Base-by-base conservation (phyloP, 1,139 yeast species). In the Pichia sp. region DNA sequence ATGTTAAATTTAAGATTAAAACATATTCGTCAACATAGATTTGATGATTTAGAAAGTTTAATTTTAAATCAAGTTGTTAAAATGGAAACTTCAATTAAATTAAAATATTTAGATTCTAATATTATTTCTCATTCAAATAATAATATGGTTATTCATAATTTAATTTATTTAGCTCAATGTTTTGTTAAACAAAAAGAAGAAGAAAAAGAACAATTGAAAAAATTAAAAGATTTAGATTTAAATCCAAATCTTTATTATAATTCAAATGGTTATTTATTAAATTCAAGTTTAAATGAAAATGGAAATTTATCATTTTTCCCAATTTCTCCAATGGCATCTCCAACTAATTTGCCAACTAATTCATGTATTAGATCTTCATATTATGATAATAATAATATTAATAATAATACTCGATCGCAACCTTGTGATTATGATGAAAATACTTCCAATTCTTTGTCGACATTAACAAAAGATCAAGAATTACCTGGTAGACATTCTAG, bases 271-370 rank as follows among this genome's bases (percentile, higher is more conserved):
- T 44, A 49, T 31, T 30, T 46, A 23, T 30, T 39, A 9, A 40
- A 31, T 28, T 48, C 33, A 44, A 40, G 30, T 28, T 48, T 34
- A 44, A 48, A 26, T 9, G 45, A 42, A n/a, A 48, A 37, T 35
- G 36, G 42, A 9, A 45, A 50, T 51, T 26, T 42, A 24, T 35
- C 45, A 2, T 41, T 36, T 26, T 40, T 48, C 20, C 62, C 62
- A 12, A 48, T 55, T 26, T 58, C 64, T 28, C 62, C 63, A 41
- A 48, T 54, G 42, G 51, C 61, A 8, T 60, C 64, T 3, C 63
- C 64, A 11, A 51, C 45, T 9, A 41, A 39, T 38, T 41, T 46
- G 25, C 47, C 47, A 6, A 39, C 41, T 40, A 40, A 40, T 42
- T 32, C 50, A 33, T 29, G 24, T 37, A 10, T 41, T 20, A 48